These are phyloP conservation scores for Rhodotorula toruloides DNA, from an alignment of 768 basidiomycete genomes.

Conservation along the genomic window DNA sequence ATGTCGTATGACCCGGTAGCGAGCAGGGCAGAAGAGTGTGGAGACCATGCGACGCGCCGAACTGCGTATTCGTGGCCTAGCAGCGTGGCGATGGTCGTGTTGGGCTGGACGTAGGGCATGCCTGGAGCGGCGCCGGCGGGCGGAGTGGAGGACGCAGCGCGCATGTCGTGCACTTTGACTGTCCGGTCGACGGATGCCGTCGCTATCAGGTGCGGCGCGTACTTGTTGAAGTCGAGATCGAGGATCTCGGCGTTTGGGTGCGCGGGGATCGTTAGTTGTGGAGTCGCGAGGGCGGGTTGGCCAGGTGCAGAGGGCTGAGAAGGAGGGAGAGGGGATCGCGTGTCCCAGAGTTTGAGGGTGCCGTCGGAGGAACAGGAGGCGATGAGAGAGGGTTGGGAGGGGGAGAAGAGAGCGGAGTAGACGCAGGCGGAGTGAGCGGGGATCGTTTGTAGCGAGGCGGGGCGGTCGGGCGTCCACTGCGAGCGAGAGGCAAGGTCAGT, in stretches of 20 bases:
- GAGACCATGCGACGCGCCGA: constrained; percentile 73
- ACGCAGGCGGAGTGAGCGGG: constrained; percentile 79
- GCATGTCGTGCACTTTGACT: constrained; percentile 76
- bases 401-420: constrained; percentile 87
- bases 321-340: constrained; percentile 38
- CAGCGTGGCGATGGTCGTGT: constrained; percentile 50
- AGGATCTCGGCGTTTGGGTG: constrained; percentile 58
- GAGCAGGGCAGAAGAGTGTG: constrained; percentile 43
- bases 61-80: constrained; percentile 86
- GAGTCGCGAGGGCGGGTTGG: constrained; percentile 19
- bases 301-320: background rate
- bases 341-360: constrained; percentile 73
- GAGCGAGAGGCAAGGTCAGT: background rate
- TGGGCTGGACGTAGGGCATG: constrained; percentile 46
- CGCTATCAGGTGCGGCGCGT: constrained; percentile 69
- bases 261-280: constrained; percentile 31
- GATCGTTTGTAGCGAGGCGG: constrained; percentile 71
- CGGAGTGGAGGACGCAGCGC: constrained; percentile 65
- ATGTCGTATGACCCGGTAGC: constrained; percentile 79
- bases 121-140: constrained; percentile 50
- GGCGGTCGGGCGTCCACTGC: constrained; percentile 82
- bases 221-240: constrained; percentile 88
- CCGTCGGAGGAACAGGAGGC: constrained; percentile 85
- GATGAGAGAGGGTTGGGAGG: constrained; percentile 74
- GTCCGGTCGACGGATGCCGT: constrained; percentile 73